A percentile compares a stretch with the other conserved stretches of the same genome.
Conservation (phyloP, 257 asterid genomes). For the Solanum megistacrolobum region DNA sequence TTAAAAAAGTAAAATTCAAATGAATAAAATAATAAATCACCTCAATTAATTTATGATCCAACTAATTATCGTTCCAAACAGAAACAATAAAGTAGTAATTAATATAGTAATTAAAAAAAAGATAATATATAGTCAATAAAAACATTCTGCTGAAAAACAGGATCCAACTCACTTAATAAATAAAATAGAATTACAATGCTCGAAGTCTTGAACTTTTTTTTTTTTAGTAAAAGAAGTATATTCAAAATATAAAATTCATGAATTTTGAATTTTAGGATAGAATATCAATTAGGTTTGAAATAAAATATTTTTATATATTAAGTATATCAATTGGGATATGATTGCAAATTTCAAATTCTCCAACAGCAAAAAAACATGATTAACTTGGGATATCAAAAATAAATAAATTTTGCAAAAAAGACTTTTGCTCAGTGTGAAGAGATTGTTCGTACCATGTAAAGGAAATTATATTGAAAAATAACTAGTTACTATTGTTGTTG, state of each 20-base stretch:
- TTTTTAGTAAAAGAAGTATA: not conserved
- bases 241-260: not conserved
- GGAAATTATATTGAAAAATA: too few relatives aligned
- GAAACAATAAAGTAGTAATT: not conserved
- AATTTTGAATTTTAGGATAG: not conserved
- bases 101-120: not conserved
- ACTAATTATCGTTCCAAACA: not conserved
- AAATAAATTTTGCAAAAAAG: too few relatives aligned
- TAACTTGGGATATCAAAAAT: not conserved
- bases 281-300: not conserved
- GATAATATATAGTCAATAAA: not conserved
- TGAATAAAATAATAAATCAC: not conserved
- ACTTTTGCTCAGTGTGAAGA: not conserved
- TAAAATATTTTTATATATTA: not conserved
- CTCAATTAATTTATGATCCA: not conserved
- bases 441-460: not conserved
- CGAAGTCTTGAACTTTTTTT: not conserved
- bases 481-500: not conserved
- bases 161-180: not conserved
- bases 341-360: not conserved
- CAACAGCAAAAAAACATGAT: not conserved
- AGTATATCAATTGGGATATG: not conserved
- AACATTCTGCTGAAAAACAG: not conserved
- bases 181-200: not conserved
- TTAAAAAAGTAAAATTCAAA: not conserved